These are phyloP conservation scores for Sechiopsis laciniata DNA, from an alignment of 306 rosid genomes.

Conservation along the genomic window DNA sequence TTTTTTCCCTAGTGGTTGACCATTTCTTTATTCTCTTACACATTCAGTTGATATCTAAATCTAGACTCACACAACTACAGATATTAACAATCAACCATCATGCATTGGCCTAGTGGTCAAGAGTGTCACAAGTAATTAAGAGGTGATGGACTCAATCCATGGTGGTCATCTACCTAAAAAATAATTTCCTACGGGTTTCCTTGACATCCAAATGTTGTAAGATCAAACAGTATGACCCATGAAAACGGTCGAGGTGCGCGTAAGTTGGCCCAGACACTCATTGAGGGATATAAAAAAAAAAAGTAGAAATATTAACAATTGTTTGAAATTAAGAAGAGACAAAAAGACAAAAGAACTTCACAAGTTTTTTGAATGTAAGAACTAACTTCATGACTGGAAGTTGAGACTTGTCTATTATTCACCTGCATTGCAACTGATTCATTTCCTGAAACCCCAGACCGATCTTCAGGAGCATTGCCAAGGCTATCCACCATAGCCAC, in stretches of 20 bases:
- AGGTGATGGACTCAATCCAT: too few relatives aligned
- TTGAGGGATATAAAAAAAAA: too few relatives aligned
- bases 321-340: constrained; percentile 7
- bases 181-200: too few relatives aligned
- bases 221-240: too few relatives aligned
- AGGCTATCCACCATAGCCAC: constrained; percentile 17
- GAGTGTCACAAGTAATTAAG: too few relatives aligned
- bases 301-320: background rate
- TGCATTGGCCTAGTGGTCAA: too few relatives aligned
- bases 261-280: too few relatives aligned
- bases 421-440: constrained; percentile 24
- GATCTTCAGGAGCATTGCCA: constrained; percentile 21
- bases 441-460: constrained; percentile 24
- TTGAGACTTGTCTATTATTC: constrained; percentile 22
- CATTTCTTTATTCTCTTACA: background rate
- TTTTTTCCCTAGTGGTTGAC: background rate
- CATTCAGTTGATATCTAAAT: background rate
- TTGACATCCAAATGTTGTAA: too few relatives aligned
- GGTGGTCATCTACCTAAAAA: too few relatives aligned
- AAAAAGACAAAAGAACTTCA: background rate
- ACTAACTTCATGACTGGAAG: background rate
- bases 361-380: background rate
- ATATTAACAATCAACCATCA: background rate
- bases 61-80: background rate
- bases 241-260: too few relatives aligned